phyloP scores from a whole-genome alignment of 805 yeast species.

The Candida tibetensis region DNA sequence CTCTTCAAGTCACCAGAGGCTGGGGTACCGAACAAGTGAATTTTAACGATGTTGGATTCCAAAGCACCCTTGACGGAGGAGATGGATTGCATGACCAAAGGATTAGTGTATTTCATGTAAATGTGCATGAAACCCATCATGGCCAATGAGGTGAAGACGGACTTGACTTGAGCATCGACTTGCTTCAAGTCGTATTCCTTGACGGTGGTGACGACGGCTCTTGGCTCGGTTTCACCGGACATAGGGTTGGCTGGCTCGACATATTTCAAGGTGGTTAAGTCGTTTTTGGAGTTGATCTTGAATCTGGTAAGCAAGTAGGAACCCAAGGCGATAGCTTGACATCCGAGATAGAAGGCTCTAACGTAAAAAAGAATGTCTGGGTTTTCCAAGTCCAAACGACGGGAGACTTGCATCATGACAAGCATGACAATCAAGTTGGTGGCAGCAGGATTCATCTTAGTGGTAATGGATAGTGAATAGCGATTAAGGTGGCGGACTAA shows the following conservation, averaged over 20 bases:
- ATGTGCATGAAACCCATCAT: constrained; percentile 99
- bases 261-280: constrained; percentile 87
- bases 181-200: constrained; percentile 93
- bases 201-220: constrained; percentile 84
- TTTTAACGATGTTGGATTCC: constrained; percentile 86
- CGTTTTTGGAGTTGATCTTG: constrained; percentile 71
- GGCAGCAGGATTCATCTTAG: constrained; percentile 79
- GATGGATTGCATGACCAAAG: constrained; percentile 90
- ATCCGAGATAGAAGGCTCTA: constrained; percentile 65
- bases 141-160: constrained; percentile 83
- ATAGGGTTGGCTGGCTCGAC: constrained; percentile 81
- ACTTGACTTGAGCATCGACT: constrained; percentile 73
- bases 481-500: background rate
- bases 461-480: background rate
- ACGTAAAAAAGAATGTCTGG: constrained; percentile 71
- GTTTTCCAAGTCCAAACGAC: constrained; percentile 84
- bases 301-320: constrained; percentile 64
- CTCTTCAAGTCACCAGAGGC: constrained; percentile 91
- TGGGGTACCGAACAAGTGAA: constrained; percentile 79
- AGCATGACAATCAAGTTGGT: constrained; percentile 87
- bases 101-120: constrained; percentile 96
- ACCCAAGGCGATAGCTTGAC: constrained; percentile 62
- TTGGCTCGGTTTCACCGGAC: constrained; percentile 69
- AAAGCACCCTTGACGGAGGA: constrained; percentile 86
- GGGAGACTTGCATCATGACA: constrained; percentile 93